Percentiles rank a stretch among this genome's conserved stretches.
These are phyloP conservation scores for Plectosphaerella plurivora DNA, from an alignment of 2,329 filamentous ascomycete species.

Conservation along the genomic window DNA sequence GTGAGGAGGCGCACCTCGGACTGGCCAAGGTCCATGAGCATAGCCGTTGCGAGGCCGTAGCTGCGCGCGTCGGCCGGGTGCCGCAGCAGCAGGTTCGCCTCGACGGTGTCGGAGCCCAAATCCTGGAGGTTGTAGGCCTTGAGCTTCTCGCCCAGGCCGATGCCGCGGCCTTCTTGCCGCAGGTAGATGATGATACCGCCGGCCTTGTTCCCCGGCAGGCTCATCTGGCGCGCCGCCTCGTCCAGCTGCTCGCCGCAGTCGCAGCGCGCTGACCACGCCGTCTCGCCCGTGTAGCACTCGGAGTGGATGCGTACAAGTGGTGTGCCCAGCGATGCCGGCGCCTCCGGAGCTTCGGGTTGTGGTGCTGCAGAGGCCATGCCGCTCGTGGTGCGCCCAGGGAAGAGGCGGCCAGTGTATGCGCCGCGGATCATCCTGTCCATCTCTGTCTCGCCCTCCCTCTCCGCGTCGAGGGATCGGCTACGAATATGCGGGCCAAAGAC, in stretches of 20 bases:
- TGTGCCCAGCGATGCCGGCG: slow-evolving; percentile 24
- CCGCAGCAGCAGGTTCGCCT: slow-evolving; percentile 84
- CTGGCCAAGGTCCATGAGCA: slow-evolving; percentile 82
- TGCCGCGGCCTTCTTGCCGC: slow-evolving; percentile 91
- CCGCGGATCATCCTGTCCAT: slow-evolving; percentile 90
- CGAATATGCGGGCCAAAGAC: slow-evolving; percentile 89
- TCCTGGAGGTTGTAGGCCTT: slow-evolving; percentile 99
- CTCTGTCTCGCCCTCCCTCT: slow-evolving; percentile 73
- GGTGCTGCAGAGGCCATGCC: slow-evolving; percentile 36
- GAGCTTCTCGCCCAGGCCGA: slow-evolving; percentile 89
- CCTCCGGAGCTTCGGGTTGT: slow-evolving; percentile 11
- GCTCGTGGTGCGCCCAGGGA: slow-evolving; percentile 77
- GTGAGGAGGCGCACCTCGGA: slow-evolving; percentile 77
- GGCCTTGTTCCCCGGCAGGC: slow-evolving; percentile 54
- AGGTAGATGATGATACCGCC: slow-evolving; percentile 90
- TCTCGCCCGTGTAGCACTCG: slow-evolving; percentile 98
- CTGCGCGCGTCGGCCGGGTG: slow-evolving; percentile 93
- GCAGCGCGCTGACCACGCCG: slow-evolving; percentile 94
- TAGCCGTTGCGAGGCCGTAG: slow-evolving; percentile 94
- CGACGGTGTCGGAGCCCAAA: slow-evolving; percentile 93
- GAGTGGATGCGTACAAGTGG: slow-evolving; percentile 93
- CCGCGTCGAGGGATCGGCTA: slow-evolving; percentile 65
- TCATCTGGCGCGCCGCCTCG: slow-evolving; percentile 92
- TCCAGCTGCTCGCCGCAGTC: slow-evolving; percentile 98
- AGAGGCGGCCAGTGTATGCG: slow-evolving; percentile 84